phyloP scores from a whole-genome alignment of 106 monocot genomes.

The Platanthera zijinensis region DNA sequence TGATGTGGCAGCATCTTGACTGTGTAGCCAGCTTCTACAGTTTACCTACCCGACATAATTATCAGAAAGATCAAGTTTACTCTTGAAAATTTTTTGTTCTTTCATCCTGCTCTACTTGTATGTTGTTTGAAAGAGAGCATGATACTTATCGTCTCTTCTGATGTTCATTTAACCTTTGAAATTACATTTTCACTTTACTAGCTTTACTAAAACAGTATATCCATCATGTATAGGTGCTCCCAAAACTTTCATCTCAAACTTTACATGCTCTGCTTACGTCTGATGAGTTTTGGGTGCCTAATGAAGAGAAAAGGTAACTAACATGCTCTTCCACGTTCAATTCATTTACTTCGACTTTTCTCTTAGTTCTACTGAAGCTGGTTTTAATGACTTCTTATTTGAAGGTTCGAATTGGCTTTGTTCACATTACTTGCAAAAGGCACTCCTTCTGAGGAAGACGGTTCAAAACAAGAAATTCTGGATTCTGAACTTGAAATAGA shows the following conservation, averaged over 20 bases:
- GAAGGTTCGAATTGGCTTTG: conserved; percentile 91
- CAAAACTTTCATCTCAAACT: conserved; percentile 94
- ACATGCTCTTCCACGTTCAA: neutral
- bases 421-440: conserved; percentile 66
- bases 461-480: conserved; percentile 25
- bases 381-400: conserved; percentile 8
- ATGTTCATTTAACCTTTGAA: neutral
- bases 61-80: too few species aligned
- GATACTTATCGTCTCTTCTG: neutral
- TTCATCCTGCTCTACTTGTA: too few species aligned
- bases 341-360: conserved; percentile 1
- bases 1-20: too few species aligned
- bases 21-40: too few species aligned
- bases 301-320: conserved; percentile 90
- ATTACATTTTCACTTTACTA: neutral
- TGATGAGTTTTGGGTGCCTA: conserved; percentile 93
- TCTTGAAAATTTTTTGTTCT: too few species aligned
- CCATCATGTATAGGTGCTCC: conserved; percentile 54
- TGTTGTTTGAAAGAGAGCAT: neutral
- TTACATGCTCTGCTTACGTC: conserved; percentile 87
- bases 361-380: conserved; percentile 3
- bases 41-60: too few species aligned
- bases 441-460: conserved; percentile 38
- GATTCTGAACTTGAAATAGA: conserved; percentile 22
- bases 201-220: conserved; percentile 1